Conservation (phyloP, 2,329 filamentous ascomycete species). For the Xylariaceae sp. region DNA sequence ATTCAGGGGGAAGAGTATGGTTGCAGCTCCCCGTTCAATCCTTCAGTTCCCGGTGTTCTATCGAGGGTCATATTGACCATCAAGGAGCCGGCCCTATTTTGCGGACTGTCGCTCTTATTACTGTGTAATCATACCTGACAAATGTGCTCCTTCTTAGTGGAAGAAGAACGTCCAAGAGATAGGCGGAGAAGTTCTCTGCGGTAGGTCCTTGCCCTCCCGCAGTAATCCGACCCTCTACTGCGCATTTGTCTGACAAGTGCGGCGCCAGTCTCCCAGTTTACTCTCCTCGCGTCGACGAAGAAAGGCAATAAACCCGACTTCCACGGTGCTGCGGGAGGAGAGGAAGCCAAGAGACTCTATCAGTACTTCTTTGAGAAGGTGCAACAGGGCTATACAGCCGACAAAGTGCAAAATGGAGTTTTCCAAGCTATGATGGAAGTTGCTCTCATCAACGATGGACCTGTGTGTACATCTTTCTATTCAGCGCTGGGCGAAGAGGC, state of each 20-base stretch:
- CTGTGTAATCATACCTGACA: slow-evolving; percentile 23
- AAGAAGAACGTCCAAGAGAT: slow-evolving; percentile 89
- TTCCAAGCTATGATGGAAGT: slow-evolving; percentile 99
- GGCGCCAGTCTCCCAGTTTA: slow-evolving; percentile 88
- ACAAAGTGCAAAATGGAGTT: slow-evolving; percentile 89
- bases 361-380: slow-evolving; percentile 82
- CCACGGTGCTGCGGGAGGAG: slow-evolving; percentile 80
- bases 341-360: slow-evolving; percentile 82
- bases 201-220: slow-evolving; percentile 55
- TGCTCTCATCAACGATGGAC: slow-evolving; percentile 84
- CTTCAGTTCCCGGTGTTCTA: slow-evolving; percentile 12
- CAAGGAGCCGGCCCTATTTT: neutral
- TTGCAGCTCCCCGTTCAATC: slow-evolving; percentile 18
- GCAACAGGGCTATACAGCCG: slow-evolving; percentile 70
- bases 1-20: slow-evolving; percentile 68
- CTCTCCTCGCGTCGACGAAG: slow-evolving; percentile 87
- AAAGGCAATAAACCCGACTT: slow-evolving; percentile 97
- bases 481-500: neutral
- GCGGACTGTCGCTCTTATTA: neutral
- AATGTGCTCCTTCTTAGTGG: slow-evolving; percentile 64
- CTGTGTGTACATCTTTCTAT: slow-evolving; percentile 51
- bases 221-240: neutral
- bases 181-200: slow-evolving; percentile 89
- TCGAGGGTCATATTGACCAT: neutral
- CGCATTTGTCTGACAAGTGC: slow-evolving; percentile 11